Evolutionary conservation across 257 asterid species (phyloP).

Genomic region (Rauvolfia tetraphylla): DNA sequence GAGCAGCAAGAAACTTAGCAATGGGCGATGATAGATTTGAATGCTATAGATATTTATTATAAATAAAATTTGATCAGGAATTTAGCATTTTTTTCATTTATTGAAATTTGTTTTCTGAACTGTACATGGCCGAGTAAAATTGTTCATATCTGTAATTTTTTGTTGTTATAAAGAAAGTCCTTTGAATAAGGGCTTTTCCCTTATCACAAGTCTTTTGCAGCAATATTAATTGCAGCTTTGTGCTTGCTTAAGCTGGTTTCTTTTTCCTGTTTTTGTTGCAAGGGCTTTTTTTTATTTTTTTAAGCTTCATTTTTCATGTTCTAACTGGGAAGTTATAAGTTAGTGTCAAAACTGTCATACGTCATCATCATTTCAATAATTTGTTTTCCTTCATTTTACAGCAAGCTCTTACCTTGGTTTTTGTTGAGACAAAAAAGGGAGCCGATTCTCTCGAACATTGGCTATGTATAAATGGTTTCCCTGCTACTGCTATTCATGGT

Average conservation of each 20-base stretch:
- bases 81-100: background rate
- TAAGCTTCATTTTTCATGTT: background rate
- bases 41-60: too few relatives aligned
- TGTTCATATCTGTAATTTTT: background rate
- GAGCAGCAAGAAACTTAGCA: too few relatives aligned
- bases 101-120: background rate
- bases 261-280: background rate
- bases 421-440: constrained; percentile 95
- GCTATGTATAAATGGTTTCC: constrained; percentile 78
- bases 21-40: too few relatives aligned
- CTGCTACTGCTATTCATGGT: constrained; percentile 91
- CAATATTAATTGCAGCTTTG: background rate
- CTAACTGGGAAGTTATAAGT: background rate
- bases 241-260: background rate
- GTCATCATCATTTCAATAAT: constrained; percentile 2
- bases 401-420: constrained; percentile 87
- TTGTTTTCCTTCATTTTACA: constrained; percentile 35
- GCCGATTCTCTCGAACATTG: constrained; percentile 95
- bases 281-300: background rate
- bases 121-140: background rate
- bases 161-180: background rate
- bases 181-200: background rate
- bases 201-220: background rate
- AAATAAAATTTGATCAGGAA: background rate
- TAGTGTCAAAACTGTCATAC: background rate